Percentiles rank a stretch among this genome's conserved stretches.
Evolutionary conservation across 768 basidiomycete genomes (phyloP).

Genomic region (Lyophyllum semitale): DNA sequence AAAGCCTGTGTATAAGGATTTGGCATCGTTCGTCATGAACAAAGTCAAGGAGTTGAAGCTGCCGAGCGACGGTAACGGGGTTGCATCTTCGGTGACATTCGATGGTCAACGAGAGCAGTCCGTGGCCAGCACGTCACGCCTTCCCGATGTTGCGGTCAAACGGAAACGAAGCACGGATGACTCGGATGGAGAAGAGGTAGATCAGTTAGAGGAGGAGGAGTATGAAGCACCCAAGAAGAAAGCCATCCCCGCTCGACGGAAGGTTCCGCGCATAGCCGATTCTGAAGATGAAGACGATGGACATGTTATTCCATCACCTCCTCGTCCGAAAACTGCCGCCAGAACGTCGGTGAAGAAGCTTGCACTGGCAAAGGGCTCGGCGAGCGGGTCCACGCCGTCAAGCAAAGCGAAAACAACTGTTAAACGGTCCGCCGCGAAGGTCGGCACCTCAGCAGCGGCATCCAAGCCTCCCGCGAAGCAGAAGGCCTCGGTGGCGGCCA

Average conservation of each 20-base stretch:
- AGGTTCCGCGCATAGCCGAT: background rate
- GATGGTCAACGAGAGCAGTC: background rate
- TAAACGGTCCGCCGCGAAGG: background rate
- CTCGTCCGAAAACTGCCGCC: background rate
- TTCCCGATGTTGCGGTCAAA: background rate
- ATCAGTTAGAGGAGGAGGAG: background rate
- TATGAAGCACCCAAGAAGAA: background rate
- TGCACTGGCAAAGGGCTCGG: background rate
- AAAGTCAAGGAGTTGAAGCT: slow-evolving; percentile 2
- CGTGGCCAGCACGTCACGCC: background rate
- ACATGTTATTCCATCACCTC: background rate
- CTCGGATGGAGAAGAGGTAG: background rate
- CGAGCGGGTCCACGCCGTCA: background rate
- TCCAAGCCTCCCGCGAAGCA: background rate
- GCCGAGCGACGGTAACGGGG: background rate
- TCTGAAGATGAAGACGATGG: slow-evolving; percentile 4
- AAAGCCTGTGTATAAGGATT: slow-evolving; percentile 5
- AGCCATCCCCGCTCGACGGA: background rate
- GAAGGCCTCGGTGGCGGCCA: background rate
- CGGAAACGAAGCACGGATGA: background rate
- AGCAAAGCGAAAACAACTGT: slow-evolving; percentile 8
- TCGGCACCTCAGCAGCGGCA: background rate
- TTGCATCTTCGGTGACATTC: background rate
- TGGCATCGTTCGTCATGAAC: slow-evolving; percentile 10
- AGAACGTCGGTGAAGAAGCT: background rate